A percentile compares a stretch with the other conserved stretches of the same genome.
These are phyloP conservation scores for Kwoniella sp. DNA, from an alignment of 768 basidiomycete species.

Conservation along the genomic window DNA sequence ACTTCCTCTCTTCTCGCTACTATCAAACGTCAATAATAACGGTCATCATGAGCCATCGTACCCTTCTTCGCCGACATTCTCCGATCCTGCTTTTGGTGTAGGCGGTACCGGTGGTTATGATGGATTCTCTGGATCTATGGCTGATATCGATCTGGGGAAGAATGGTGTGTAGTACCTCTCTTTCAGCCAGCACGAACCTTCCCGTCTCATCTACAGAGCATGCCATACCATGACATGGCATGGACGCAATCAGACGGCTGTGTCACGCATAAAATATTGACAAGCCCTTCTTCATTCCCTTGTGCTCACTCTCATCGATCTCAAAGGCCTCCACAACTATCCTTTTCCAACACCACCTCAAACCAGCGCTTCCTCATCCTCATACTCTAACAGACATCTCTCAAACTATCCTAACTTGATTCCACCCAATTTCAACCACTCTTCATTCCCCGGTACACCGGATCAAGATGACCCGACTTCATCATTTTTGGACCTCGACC, in stretches of 20 bases:
- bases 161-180: background rate
- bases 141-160: background rate
- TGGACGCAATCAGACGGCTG: too few species aligned
- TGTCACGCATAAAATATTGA: too few species aligned
- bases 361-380: conserved; percentile 18
- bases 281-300: background rate
- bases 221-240: too few species aligned
- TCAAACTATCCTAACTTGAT: conserved; percentile 14
- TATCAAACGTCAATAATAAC: conserved; percentile 9
- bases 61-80: conserved; percentile 20
- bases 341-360: conserved; percentile 29
- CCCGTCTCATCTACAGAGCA: background rate
- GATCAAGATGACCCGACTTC: conserved; percentile 23
- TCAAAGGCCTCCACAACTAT: conserved; percentile 19
- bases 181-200: background rate
- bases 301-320: background rate
- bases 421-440: conserved; percentile 15
- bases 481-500: conserved; percentile 25
- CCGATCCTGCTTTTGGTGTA: conserved; percentile 16
- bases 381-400: conserved; percentile 12
- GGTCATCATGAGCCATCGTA: conserved; percentile 22
- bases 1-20: conserved; percentile 30
- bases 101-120: conserved; percentile 10
- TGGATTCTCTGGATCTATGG: conserved; percentile 10
- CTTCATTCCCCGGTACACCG: conserved; percentile 17